These are phyloP conservation scores for Phialocephala subalpina DNA, from an alignment of 2,329 filamentous ascomycete genomes.

Conservation along the genomic window DNA sequence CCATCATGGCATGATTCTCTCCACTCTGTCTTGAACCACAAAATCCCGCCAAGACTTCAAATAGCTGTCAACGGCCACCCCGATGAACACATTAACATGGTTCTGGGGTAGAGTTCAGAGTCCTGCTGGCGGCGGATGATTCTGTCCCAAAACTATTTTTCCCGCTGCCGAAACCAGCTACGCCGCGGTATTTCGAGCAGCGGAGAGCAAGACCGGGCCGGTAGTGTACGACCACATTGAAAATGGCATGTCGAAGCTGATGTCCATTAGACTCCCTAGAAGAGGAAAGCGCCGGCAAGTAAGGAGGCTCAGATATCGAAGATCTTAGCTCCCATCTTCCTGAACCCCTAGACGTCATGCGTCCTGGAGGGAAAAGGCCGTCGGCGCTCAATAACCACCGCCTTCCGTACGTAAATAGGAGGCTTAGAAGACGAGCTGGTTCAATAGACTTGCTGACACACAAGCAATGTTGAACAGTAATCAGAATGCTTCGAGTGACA, in stretches of 20 bases:
- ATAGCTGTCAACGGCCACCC: not conserved
- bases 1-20: not conserved
- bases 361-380: not conserved
- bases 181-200: not conserved
- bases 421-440: not conserved
- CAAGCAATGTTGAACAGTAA: not conserved
- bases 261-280: not conserved
- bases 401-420: not conserved
- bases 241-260: constrained; percentile 3
- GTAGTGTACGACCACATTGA: not conserved
- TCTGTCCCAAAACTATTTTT: not conserved
- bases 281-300: not conserved
- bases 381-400: not conserved
- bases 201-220: not conserved
- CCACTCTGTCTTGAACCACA: not conserved
- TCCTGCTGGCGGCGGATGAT: not conserved
- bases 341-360: constrained; percentile 3
- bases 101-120: not conserved
- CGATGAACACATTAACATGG: not conserved
- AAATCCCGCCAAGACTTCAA: not conserved
- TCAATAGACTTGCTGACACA: not conserved
- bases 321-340: constrained; percentile 5
- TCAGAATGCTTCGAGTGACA: not conserved
- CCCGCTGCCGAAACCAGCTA: not conserved
- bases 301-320: constrained; percentile 4